Base-by-base conservation (phyloP, 345 rosid species). In the Pseudoturritis turrita region DNA sequence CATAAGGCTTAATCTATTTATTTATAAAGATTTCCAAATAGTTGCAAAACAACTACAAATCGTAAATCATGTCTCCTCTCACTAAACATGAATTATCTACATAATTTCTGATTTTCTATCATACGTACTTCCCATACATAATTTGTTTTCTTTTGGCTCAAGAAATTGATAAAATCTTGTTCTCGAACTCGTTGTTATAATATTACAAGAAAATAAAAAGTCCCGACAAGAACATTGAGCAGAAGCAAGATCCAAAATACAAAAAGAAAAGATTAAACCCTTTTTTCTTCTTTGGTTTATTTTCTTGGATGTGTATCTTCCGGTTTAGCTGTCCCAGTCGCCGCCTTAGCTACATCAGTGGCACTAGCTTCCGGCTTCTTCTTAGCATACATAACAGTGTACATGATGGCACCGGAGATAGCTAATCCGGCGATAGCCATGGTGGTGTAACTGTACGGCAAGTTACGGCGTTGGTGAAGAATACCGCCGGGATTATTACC, bases 351-450 rank as follows among this genome's bases (percentile, higher is more conserved):
- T 2, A 82, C 91, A 52, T 84, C 88, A 2, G 52, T 0, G 36
- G 88, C 88, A 13, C 46, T 70, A 14, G 90, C 91, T 56, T 87
- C 90, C 0, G 89, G 85, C 36, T 85, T 86, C 65, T 87, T 89
- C 83, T 81, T 80, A 50, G 66, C 21, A 52, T 87, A 82, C 68
- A 87, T 62, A 6, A 82, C 60, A 21, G 70, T 25, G 71, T 86
- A 90, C 17, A 86, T 88, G 10, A 89, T 4, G 0, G 74, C 83
- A 9, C 79, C 96, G 0, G 81, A 56, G 19, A 90, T 80, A 14
- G 84, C 75, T 47, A 90, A 61, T 51, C 97, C 97, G 0, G 63
- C 73, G 3, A 81, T 39, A 7, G 82, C 74, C 82, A 93, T 84
- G 18, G 84, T 80, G 41, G 87, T 68, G 63, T 63, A 66, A 79